Evolutionary conservation across 345 rosid genomes (phyloP).

Genomic region (Salix purpurea): DNA sequence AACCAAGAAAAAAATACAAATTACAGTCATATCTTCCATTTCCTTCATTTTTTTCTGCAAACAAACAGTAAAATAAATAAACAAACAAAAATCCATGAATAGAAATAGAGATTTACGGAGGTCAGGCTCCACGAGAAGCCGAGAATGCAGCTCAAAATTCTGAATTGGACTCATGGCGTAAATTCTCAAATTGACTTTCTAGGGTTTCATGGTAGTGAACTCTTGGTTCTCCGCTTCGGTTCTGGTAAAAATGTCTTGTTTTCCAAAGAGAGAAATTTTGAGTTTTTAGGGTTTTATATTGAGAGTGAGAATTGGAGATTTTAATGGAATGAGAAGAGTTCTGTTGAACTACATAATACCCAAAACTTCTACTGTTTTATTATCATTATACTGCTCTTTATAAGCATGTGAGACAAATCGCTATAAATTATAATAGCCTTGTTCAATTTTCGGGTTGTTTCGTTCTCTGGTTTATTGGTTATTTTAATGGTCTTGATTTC

Average conservation of each 20-base stretch:
- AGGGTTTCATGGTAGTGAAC: neutral
- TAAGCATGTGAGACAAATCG: too few species aligned
- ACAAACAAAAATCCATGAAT: neutral
- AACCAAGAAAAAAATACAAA: neutral
- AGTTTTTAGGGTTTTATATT: neutral
- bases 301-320: neutral
- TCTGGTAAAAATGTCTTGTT: neutral
- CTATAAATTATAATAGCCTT: too few species aligned
- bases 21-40: neutral
- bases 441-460: too few species aligned
- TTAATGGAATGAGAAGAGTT: neutral
- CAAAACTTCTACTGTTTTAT: too few species aligned
- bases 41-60: neutral
- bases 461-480: too few species aligned
- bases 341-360: too few species aligned
- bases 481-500: too few species aligned
- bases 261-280: neutral
- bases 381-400: too few species aligned
- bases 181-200: neutral
- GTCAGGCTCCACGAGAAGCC: conserved; percentile 75
- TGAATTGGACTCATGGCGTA: conserved; percentile 83
- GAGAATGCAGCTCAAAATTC: conserved; percentile 94
- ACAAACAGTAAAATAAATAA: conserved; percentile 1
- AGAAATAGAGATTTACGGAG: conserved; percentile 39
- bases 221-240: neutral